Conservation (phyloP, 148 eudicot species). For the Chenopodium formosanum region DNA sequence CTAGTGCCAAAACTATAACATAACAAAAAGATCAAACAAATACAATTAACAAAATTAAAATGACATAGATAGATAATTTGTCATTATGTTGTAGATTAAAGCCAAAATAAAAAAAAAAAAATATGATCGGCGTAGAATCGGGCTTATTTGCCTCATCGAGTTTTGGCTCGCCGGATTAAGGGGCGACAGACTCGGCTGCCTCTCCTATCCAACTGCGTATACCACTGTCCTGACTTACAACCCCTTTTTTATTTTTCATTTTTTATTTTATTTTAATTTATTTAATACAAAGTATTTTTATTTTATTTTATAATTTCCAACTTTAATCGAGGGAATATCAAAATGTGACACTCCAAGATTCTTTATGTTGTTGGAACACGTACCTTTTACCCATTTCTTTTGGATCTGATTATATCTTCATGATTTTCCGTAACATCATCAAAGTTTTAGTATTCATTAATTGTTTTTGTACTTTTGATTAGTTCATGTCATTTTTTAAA, state of each 20-base stretch:
- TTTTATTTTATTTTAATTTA: too few relatives aligned
- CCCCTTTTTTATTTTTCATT: too few relatives aligned
- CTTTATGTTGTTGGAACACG: conserved; percentile 22
- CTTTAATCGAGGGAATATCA: conserved; percentile 24
- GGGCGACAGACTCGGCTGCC: conserved; percentile 31
- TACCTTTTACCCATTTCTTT: conserved; percentile 7
- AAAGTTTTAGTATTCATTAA: background rate
- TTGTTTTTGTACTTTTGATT: background rate
- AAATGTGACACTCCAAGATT: conserved; percentile 21
- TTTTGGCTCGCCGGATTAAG: conserved; percentile 29
- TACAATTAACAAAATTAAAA: background rate
- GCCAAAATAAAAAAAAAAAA: conserved; percentile 2
- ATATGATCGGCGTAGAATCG: conserved; percentile 61
- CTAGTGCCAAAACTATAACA: background rate
- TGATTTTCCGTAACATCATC: background rate
- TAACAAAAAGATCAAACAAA: background rate
- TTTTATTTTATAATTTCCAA: too few relatives aligned
- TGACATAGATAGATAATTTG: background rate
- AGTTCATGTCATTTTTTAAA: background rate
- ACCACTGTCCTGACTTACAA: conserved; percentile 27
- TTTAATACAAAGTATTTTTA: too few relatives aligned
- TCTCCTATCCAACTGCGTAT: conserved; percentile 18
- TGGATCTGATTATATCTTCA: conserved; percentile 16
- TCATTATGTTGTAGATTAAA: background rate
- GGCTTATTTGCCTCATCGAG: conserved; percentile 68